Percentiles rank a stretch among this genome's conserved stretches.
Evolutionary conservation across 1,139 yeast genomes (phyloP).

Genomic region (Casaregolazyma lundiana): DNA sequence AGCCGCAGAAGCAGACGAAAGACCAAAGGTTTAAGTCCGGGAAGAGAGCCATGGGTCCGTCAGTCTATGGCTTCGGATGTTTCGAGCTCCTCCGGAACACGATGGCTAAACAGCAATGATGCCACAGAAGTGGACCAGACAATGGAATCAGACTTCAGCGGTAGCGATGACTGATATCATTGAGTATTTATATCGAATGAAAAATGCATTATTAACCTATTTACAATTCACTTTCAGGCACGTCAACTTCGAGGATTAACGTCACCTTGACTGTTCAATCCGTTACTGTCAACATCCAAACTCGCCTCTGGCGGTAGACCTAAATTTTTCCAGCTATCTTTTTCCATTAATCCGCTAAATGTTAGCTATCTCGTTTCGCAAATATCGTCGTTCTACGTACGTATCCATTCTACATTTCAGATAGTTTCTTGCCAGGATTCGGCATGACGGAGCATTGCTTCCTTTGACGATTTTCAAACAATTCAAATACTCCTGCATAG

Average conservation of each 20-base stretch:
- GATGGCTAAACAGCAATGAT: slow-evolving; percentile 3
- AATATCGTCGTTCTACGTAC: slow-evolving; percentile 21
- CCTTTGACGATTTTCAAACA: slow-evolving; percentile 78
- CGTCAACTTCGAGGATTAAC: not conserved
- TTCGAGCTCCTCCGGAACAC: not conserved
- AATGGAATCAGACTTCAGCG: slow-evolving; percentile 8
- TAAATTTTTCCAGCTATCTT: slow-evolving; percentile 73
- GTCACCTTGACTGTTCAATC: not conserved
- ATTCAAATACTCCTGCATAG: slow-evolving; percentile 69
- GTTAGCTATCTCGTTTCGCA: slow-evolving; percentile 10
- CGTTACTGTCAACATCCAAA: slow-evolving; percentile 17
- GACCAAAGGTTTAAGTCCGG: not conserved
- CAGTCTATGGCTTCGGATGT: not conserved
- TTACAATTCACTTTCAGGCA: not conserved
- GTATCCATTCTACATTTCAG: slow-evolving; percentile 87
- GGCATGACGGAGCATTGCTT: slow-evolving; percentile 84
- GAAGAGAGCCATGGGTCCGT: not conserved
- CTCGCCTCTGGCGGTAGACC: slow-evolving; percentile 77
- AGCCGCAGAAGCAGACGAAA: not conserved
- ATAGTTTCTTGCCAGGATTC: slow-evolving; percentile 75
- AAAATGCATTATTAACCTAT: slow-evolving; percentile 5
- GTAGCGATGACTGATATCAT: not conserved
- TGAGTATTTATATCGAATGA: slow-evolving; percentile 1
- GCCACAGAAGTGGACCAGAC: slow-evolving; percentile 8
- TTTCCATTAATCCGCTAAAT: slow-evolving; percentile 64